Evolutionary conservation across 2,329 filamentous ascomycete species (phyloP), one percentile per base, ranked within the genome.

Genomic region (Pseudogymnoascus sp.): DNA sequence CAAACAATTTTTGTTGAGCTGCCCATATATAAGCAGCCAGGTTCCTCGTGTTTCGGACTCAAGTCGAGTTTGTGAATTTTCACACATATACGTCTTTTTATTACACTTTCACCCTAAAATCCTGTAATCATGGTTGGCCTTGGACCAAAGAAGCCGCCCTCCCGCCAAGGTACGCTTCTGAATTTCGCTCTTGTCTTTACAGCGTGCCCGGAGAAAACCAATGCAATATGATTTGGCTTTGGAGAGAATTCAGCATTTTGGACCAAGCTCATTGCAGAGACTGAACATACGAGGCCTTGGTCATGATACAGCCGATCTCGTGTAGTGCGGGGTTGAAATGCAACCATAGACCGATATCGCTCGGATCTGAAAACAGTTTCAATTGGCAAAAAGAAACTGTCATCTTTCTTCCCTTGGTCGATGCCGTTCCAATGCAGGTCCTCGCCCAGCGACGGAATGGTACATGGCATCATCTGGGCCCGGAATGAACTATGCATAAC

Each of bases 121-220:
- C 62, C 64, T 38, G 62, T 67, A 69, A 75, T 64, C 60, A 89
- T 89, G 87, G 85, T 88, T 69, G 82, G 83, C 71, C 70, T 87
- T 66, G 83, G 84, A 73, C 83, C 86, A 67, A 85, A 84, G 75
- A 83, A 81, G 72, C 81, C 82, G 67, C 86, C 85, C 44, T 87
- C 85, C 77, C 85, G 87, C 72, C 91, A 89, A 83, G 89, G 89
- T 89, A 83, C 15, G 50, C 50, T 13, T 56, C 50, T 10, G 29
- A 56, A 56, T 56, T 56, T 56, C 50, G 50, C 50, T 56, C 50
- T 56, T 33, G 9, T 56, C 29, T 56, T 56, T 19, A 31, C 29
- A 56, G 50, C 29, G 29, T 56, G 5, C 26, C 21, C 11, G 50
- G n/a, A 9, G 46, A 33, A 31, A 31, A 9, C 10, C 50, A 56